These are phyloP conservation scores for Gonapodya prolifera DNA, from an alignment of 192 early-diverging fungal genomes.

Conservation along the genomic window DNA sequence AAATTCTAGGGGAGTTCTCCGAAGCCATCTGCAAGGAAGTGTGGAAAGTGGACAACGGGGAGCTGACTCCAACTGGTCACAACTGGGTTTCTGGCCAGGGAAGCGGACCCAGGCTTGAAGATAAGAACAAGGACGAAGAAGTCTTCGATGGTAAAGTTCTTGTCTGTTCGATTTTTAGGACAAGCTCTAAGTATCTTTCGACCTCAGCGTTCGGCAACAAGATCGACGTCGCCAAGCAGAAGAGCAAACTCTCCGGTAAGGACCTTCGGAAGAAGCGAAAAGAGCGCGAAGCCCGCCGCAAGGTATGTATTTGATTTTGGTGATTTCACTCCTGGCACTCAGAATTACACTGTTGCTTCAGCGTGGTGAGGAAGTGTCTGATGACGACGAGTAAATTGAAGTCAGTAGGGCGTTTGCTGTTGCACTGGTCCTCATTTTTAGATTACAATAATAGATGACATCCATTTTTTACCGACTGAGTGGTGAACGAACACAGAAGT, in stretches of 20 bases:
- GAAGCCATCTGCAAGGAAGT: slow-evolving; percentile 4
- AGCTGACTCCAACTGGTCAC: not conserved
- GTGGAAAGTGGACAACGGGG: not conserved
- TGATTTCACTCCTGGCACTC: not conserved
- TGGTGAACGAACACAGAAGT: too few species aligned
- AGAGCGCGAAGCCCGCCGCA: not conserved
- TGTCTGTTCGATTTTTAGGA: too few species aligned
- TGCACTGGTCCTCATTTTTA: too few species aligned
- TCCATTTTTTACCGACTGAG: too few species aligned
- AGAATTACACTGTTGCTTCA: not conserved
- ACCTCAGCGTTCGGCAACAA: not conserved
- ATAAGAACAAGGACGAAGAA: not conserved
- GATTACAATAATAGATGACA: too few species aligned
- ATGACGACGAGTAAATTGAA: not conserved
- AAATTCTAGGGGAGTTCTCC: not conserved
- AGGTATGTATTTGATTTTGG: not conserved
- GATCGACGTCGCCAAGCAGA: slow-evolving; percentile 2
- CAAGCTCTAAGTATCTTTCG: not conserved
- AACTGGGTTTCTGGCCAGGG: slow-evolving; percentile 3
- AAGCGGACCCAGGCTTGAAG: not conserved
- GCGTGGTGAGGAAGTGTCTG: not conserved
- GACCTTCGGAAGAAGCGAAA: not conserved
- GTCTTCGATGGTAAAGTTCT: not conserved
- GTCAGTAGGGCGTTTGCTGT: too few species aligned
- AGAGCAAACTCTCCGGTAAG: slow-evolving; percentile 4